Conservation (phyloP, 768 basidiomycete genomes). For the Tylopilus felleus region DNA sequence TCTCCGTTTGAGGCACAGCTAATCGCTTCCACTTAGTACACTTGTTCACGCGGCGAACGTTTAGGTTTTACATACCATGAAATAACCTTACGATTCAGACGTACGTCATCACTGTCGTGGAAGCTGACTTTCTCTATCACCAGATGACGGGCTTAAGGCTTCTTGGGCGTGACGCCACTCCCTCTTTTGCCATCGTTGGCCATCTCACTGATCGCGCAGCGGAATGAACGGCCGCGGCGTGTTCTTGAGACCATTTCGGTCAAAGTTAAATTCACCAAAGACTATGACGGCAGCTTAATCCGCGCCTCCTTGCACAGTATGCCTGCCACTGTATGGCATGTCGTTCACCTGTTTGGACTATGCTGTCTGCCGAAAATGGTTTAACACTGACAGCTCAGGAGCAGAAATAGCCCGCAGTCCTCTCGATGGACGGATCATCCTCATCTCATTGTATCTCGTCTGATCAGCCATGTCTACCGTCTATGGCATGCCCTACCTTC, state of each 20-base stretch:
- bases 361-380: conserved; percentile 23
- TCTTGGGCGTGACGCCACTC: conserved; percentile 13
- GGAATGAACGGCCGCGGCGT: conserved; percentile 19
- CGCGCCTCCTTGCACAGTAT: conserved; percentile 15
- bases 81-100: conserved; percentile 11
- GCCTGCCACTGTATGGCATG: conserved; percentile 16
- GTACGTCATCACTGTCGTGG: conserved; percentile 31
- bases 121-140: conserved; percentile 8
- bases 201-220: conserved; percentile 10
- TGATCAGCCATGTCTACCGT: conserved; percentile 31
- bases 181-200: conserved; percentile 18
- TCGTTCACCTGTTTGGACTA: conserved; percentile 15
- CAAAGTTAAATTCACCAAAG: conserved; percentile 13
- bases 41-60: conserved; percentile 11
- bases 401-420: conserved; percentile 24
- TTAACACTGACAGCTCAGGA: conserved; percentile 5
- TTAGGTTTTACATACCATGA: conserved; percentile 25
- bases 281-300: conserved; percentile 21
- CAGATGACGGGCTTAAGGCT: conserved; percentile 12
- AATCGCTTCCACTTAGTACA: conserved; percentile 9
- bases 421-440: not conserved
- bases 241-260: conserved; percentile 9
- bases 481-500: conserved; percentile 58
- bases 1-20: conserved; percentile 2
- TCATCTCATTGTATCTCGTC: conserved; percentile 1